Percentiles rank a stretch among this genome's conserved stretches.
These are phyloP conservation scores for Niebla homalea DNA, from an alignment of 495 filamentous ascomycete genomes.

Conservation along the genomic window DNA sequence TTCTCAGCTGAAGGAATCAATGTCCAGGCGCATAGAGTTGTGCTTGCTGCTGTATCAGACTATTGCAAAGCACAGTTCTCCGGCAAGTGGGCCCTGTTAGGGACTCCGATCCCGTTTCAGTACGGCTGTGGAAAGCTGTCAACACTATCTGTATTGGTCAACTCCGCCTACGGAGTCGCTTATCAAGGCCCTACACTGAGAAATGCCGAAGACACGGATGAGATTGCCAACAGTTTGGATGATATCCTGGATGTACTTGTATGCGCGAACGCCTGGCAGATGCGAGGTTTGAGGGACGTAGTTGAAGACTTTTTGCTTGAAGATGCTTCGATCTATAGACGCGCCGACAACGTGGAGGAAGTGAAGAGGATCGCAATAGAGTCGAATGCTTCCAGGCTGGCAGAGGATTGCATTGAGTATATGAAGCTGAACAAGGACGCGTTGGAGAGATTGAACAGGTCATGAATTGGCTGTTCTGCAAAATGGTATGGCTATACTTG, in stretches of 20 bases:
- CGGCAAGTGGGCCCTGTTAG: slow-evolving; percentile 8
- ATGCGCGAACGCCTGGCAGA: slow-evolving; percentile 9
- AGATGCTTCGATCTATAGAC: neutral
- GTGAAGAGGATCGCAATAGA: slow-evolving; percentile 5
- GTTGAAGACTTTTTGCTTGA: slow-evolving; percentile 6
- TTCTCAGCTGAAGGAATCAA: slow-evolving; percentile 12
- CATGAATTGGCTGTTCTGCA: too few relatives aligned
- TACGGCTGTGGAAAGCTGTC: slow-evolving; percentile 5
- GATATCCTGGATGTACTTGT: slow-evolving; percentile 17
- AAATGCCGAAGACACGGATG: slow-evolving; percentile 6
- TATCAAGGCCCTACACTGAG: slow-evolving; percentile 10
- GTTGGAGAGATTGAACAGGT: neutral
- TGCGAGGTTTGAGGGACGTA: neutral
- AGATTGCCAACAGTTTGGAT: slow-evolving; percentile 9
- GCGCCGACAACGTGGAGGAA: slow-evolving; percentile 10
- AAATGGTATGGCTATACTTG: too few relatives aligned
- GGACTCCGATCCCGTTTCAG: slow-evolving; percentile 8
- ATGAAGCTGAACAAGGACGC: slow-evolving; percentile 1
- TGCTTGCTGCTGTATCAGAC: slow-evolving; percentile 16
- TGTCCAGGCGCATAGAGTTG: slow-evolving; percentile 15
- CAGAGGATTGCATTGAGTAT: slow-evolving; percentile 8
- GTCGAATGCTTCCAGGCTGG: slow-evolving; percentile 1
- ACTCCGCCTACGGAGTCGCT: slow-evolving; percentile 19
- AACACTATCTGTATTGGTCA: slow-evolving; percentile 16
- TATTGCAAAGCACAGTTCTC: slow-evolving; percentile 17